Conservation (phyloP, 2,329 filamentous ascomycete species). For the Tricladium varicosporioides region DNA sequence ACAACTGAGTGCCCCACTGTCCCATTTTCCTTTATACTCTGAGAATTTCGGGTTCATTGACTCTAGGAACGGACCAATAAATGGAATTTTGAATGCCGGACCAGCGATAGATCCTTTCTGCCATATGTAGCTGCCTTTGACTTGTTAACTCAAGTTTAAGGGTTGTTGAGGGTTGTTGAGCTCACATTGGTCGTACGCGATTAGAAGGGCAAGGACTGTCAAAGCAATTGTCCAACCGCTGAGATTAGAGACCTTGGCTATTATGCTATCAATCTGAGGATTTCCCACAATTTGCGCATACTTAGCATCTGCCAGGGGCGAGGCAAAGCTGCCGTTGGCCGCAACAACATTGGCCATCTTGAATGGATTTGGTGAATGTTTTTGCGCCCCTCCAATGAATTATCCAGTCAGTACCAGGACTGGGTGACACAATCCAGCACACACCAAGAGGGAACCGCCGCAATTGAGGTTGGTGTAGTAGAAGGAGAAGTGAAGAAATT, state of each 20-base stretch:
- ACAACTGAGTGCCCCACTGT: slow-evolving; percentile 86
- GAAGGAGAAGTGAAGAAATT: too few relatives aligned
- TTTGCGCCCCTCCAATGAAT: slow-evolving; percentile 11
- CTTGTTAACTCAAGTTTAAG: slow-evolving; percentile 9
- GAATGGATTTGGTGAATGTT: neutral
- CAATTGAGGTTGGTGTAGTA: too few relatives aligned
- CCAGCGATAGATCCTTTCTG: slow-evolving; percentile 76
- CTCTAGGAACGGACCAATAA: slow-evolving; percentile 93
- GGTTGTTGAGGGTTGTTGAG: neutral
- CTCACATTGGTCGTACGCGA: slow-evolving; percentile 87
- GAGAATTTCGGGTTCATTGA: slow-evolving; percentile 90
- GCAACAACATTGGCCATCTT: slow-evolving; percentile 10
- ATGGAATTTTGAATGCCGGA: slow-evolving; percentile 73
- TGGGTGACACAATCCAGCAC: neutral
- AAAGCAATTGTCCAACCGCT: slow-evolving; percentile 66
- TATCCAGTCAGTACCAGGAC: slow-evolving; percentile 14
- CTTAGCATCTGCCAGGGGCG: slow-evolving; percentile 33
- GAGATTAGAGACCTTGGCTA: slow-evolving; percentile 22
- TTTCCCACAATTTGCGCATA: slow-evolving; percentile 26
- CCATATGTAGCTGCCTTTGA: slow-evolving; percentile 68
- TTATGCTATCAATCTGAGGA: slow-evolving; percentile 25
- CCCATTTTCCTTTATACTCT: slow-evolving; percentile 90
- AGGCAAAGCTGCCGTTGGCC: slow-evolving; percentile 32
- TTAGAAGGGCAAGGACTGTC: slow-evolving; percentile 66
- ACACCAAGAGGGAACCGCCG: too few relatives aligned